Evolutionary conservation across 352 stramenopile genomes (phyloP), one percentile per base, ranked within the genome.

Genomic region (Pythium dissotocum): DNA sequence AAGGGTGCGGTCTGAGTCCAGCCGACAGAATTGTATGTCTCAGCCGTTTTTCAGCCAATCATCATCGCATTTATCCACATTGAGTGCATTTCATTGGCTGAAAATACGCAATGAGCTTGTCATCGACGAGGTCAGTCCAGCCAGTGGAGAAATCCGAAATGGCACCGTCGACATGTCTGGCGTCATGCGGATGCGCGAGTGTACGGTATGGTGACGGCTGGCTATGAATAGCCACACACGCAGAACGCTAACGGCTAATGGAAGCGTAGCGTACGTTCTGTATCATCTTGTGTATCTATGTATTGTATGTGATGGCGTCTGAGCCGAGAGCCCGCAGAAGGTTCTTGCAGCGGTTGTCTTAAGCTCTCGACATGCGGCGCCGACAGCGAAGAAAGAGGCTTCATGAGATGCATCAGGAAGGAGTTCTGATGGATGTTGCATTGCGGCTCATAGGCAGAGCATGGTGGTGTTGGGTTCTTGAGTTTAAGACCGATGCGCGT

Each of bases 291-390:
- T 53, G 21, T 53, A 53, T 53, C n/a, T 53, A 7, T 53, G 8
- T 53, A 8, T 53, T 32, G 8, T 32, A 53, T 24, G 46, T 28
- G 44, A 44, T 28, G 46, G 46, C 46, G 46, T 53, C 46, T 7
- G 46, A 53, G 46, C 46, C 21, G 46, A 53, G 46, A 53, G 46
- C 5, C 52, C 52, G 52, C 52, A 33, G 33, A 42, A 58, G 52
- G 52, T 58, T 58, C 26, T 58, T 42, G 28, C 52, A 28, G 52
- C 52, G 52, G 52, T 21, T 26, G 16, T 58, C 52, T 24, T 40
- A 6, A 30, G 52, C 52, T 58, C 52, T 58, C 52, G 52, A 58
- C 28, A 58, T 26, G 33, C 6, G 52, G 28, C 52, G 46, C 46
- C 46, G 13, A 53, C 9, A 53, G n/a, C 24, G 14, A 53, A 13